Evolutionary conservation across 1,284 basidiomycete genomes (phyloP).

Genomic region (Moesziomyces antarcticus): DNA sequence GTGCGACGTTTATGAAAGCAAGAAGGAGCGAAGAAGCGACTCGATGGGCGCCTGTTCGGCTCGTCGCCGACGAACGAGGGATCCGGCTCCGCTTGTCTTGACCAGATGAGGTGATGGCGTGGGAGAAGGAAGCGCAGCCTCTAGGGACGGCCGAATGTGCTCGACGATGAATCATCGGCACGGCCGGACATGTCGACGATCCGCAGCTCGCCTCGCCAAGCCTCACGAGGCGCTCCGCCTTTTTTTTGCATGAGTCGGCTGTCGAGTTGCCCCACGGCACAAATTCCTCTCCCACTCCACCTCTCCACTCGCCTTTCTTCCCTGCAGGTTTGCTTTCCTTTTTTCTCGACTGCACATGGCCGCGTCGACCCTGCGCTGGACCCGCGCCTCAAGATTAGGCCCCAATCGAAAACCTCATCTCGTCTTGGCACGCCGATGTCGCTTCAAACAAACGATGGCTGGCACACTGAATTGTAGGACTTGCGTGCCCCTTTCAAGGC

Average conservation of each 20-base stretch:
- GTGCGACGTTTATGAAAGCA: too few relatives aligned
- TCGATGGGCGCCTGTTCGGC: too few relatives aligned
- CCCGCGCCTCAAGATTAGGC: neutral
- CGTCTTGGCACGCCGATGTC: neutral
- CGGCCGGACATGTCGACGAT: neutral
- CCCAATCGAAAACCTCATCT: constrained; percentile 6
- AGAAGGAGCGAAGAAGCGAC: too few relatives aligned
- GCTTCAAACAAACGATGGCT: neutral
- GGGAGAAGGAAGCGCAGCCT: neutral
- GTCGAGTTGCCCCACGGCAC: neutral
- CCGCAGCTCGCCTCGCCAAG: neutral
- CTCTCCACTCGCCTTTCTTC: neutral
- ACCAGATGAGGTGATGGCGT: neutral
- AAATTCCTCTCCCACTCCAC: neutral
- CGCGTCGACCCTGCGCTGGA: constrained; percentile 9
- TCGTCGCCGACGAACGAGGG: too few relatives aligned
- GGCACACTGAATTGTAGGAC: too few relatives aligned
- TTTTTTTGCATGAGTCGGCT: too few relatives aligned
- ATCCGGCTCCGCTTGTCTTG: neutral
- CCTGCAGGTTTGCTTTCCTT: neutral
- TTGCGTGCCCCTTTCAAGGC: too few relatives aligned
- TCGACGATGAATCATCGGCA: constrained; percentile 1
- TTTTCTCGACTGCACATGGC: neutral
- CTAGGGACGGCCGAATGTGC: neutral
- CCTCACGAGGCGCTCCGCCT: neutral